Evolutionary conservation across 73 alveolate genomes (phyloP), one percentile per base, ranked within the genome.

Genomic region (Loxodes magnus): DNA sequence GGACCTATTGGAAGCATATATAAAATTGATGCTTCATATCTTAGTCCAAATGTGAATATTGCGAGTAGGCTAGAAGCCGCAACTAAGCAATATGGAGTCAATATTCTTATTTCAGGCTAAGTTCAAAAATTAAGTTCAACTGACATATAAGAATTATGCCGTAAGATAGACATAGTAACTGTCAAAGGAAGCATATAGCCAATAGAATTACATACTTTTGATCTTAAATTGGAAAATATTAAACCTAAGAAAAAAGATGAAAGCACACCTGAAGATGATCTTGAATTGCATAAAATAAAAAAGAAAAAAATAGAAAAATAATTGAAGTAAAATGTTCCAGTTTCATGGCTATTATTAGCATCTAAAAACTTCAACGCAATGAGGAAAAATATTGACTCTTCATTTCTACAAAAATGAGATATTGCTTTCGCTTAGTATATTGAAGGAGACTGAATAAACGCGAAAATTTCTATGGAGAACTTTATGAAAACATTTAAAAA

Each of bases 1-100:
- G 98, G 98, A 0, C 90, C 96, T 3, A 77, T 84, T 10, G 96
- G 96, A n/a, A 70, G 89, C 12, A 88, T 68, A 21, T 84, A 74
- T 50, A 84, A 84, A 61, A 79, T 84, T 43, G 96, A 84, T 67
- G 96, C 96, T 3, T 55, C 83, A 3, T 84, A 84, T 62, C 55
- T 84, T 7, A 61, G 86, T 31, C 96, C 96, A 12, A 84, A 84
- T 74, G 96, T 84, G 20, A 84, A 84, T 51, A 73, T 84, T 84
- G 92, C 96, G 21, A 64, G 90, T 6, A 44, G 96, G 33, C 60
- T 84, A 36, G 96, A 79, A 61, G 92, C 96, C 28, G 92, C 92
- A 4, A 84, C 96, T 16, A n/a, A n/a, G n/a, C n/a, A n/a, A n/a
- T n/a, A n/a, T n/a, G n/a, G n/a, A n/a, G 86, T 79, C 1, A 73